Conservation (phyloP, 345 rosid species). For the Citrus australasica region DNA sequence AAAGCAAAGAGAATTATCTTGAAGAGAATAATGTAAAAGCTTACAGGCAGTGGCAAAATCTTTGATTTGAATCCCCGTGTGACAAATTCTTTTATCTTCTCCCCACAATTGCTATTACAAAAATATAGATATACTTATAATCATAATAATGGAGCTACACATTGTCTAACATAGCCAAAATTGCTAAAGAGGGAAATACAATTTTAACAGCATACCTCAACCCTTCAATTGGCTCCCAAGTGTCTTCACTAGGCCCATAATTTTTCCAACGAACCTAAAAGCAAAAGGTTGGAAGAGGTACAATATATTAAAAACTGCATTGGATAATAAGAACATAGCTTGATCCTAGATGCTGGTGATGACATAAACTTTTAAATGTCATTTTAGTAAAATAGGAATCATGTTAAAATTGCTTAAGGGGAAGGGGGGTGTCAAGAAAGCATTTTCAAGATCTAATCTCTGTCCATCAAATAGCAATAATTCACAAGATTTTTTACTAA, state of each 20-base stretch:
- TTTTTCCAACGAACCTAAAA: constrained; percentile 64
- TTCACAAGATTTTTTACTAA: not conserved
- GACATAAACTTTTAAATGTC: not conserved
- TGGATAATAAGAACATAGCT: not conserved
- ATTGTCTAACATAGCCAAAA: not conserved
- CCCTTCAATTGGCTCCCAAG: constrained; percentile 69
- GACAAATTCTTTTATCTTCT: constrained; percentile 49
- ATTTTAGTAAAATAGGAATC: not conserved
- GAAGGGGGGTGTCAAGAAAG: not conserved
- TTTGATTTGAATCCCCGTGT: constrained; percentile 36
- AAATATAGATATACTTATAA: not conserved
- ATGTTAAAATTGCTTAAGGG: not conserved
- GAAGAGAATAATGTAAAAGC: constrained; percentile 8
- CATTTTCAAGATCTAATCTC: not conserved
- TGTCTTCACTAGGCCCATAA: constrained; percentile 47
- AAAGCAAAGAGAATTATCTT: not conserved
- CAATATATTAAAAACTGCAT: not conserved
- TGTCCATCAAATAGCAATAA: not conserved
- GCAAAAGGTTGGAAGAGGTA: not conserved
- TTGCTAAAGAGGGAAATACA: not conserved
- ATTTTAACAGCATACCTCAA: constrained; percentile 35
- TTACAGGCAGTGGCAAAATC: constrained; percentile 62
- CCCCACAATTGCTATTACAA: constrained; percentile 39
- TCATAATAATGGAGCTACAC: not conserved
- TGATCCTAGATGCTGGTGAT: not conserved